phyloP scores from a whole-genome alignment of 2,329 filamentous ascomycete species.

The Allantophomopsis cytisporea region DNA sequence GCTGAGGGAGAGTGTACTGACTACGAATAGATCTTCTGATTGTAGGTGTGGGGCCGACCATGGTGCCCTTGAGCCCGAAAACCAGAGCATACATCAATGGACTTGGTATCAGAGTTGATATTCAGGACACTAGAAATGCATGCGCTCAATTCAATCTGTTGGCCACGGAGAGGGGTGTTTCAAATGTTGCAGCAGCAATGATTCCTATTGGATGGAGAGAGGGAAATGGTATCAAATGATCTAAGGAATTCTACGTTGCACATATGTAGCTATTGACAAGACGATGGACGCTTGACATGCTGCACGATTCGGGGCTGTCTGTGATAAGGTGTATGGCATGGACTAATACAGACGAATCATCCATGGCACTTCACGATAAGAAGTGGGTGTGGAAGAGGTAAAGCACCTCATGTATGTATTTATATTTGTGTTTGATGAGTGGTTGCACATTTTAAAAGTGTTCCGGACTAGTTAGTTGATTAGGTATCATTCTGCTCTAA shows the following conservation, averaged over 20 bases:
- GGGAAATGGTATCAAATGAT: conserved; percentile 15
- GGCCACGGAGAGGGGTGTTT: conserved; percentile 82
- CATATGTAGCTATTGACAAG: no score
- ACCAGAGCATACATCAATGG: conserved; percentile 60
- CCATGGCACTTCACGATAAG: no score
- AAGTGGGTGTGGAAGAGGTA: no score
- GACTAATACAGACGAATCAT: no score
- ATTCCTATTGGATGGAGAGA: conserved; percentile 78
- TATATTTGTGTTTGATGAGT: no score
- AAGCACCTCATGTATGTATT: no score
- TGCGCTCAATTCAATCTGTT: conserved; percentile 89
- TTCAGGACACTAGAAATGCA: conserved; percentile 87
- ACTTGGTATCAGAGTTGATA: conserved; percentile 74
- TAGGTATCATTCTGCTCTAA: no score
- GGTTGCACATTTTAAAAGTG: no score
- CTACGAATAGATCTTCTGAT: conserved; percentile 61
- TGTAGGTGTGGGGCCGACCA: conserved; percentile 68
- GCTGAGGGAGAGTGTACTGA: conserved; percentile 1
- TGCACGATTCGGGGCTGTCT: neutral
- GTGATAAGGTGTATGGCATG: no score
- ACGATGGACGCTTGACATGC: neutral
- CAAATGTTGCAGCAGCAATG: conserved; percentile 75
- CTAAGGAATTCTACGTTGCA: neutral
- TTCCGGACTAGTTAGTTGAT: no score
- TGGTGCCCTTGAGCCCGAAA: conserved; percentile 63